Base-by-base conservation (phyloP, 306 rosid genomes). In the Quercus wislizeni region DNA sequence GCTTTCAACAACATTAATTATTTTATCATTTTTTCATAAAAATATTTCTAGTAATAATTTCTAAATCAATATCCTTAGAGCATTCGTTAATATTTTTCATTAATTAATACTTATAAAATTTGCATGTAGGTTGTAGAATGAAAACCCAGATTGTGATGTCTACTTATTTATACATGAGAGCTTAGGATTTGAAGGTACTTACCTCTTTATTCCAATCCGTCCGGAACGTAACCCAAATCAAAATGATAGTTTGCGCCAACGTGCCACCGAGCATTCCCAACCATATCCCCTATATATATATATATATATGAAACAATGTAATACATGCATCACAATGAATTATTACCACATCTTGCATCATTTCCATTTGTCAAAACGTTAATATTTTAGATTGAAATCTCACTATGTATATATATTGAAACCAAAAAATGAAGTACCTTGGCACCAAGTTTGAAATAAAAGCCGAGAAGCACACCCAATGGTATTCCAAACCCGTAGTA, bases 161-260 rank as follows among this genome's bases (percentile, higher is more conserved):
- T 6, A 15, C 1, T 30, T 63, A 63, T 5, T 58, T 23, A 23
- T 5, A 10, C 6, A 28, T 5, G n/a, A 17, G 55, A 69, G 55
- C 74, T 68, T 61, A 41, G 11, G 23, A 58, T 35, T 55, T 11
- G 33, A 58, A 12, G n/a, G 1, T 7, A 5, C 3, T 30, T 80
- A 89, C 97, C 96, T 92, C 97, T 69, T 86, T 88, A 17, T 63
- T 82, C 97, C 97, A 92, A 58, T 92, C 90, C 0, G 97, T 80
- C 25, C 89, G 87, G 68, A 82, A 67, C 33, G 96, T 92, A 31
- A 88, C 71, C 92, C 93, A 89, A 2, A 88, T 0, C 30, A 92
- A 74, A 74, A 92, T 89, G 51, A 84, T 3, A 1, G 97, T 92
- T 76, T 92, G 97, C 79, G 89, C 81, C 6, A 72, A 0, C 0